Conservation (phyloP, 495 filamentous ascomycete genomes). For the Penicillium fimorum region DNA sequence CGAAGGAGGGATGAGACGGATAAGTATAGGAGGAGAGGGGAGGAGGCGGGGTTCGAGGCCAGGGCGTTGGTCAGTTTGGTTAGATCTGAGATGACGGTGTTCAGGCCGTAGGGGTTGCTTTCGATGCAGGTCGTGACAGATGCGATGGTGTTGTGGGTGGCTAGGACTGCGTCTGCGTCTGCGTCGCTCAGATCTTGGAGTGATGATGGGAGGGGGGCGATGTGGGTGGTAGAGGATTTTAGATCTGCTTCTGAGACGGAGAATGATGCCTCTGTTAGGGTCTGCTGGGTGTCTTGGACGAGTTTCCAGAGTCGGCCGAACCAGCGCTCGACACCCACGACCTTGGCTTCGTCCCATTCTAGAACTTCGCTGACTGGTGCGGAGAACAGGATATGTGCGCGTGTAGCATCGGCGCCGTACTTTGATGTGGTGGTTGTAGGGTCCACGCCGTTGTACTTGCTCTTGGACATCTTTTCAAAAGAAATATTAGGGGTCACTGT, state of each 20-base stretch:
- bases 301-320: constrained; percentile 63
- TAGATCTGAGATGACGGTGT: constrained; percentile 78
- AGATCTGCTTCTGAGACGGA: constrained; percentile 21
- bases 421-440: constrained; percentile 65
- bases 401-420: constrained; percentile 79
- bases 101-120: constrained; percentile 65
- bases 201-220: constrained; percentile 26
- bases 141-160: constrained; percentile 62
- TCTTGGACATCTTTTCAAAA: constrained; percentile 96
- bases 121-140: constrained; percentile 69
- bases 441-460: constrained; percentile 91
- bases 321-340: constrained; percentile 79
- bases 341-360: constrained; percentile 85
- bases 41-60: constrained; percentile 32
- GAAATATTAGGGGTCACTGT: constrained; percentile 56
- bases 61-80: constrained; percentile 75
- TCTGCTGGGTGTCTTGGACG: constrained; percentile 40
- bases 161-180: constrained; percentile 59
- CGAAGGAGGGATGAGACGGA: constrained; percentile 55
- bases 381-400: constrained; percentile 84
- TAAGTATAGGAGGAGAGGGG: constrained; percentile 36
- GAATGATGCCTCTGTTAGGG: constrained; percentile 24
- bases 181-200: constrained; percentile 41
- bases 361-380: constrained; percentile 79
- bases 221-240: constrained; percentile 20